These are phyloP conservation scores for Mycocentrospora acerina DNA, from an alignment of 2,329 filamentous ascomycete species.

Conservation along the genomic window DNA sequence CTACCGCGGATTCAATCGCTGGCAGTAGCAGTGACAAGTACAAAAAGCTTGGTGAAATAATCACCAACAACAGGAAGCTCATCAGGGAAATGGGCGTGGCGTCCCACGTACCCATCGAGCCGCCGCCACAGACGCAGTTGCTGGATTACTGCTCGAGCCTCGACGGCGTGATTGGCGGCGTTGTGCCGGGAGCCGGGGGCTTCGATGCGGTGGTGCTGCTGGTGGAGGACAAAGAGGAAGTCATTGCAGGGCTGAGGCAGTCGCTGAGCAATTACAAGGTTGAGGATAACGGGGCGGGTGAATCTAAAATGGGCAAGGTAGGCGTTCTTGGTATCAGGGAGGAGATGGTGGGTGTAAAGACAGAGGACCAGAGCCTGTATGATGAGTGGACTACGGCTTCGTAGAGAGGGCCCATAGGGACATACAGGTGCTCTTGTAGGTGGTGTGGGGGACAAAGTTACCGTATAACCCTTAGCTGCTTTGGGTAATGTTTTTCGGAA, in stretches of 20 bases:
- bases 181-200: slow-evolving; percentile 91
- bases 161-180: slow-evolving; percentile 82
- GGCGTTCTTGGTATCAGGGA: slow-evolving; percentile 69
- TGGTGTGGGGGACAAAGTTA: background rate
- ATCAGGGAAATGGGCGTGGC: slow-evolving; percentile 75
- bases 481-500: too few relatives aligned
- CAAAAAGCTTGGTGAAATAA: slow-evolving; percentile 53
- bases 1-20: slow-evolving; percentile 44
- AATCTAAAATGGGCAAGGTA: slow-evolving; percentile 60
- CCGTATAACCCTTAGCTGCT: background rate
- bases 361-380: slow-evolving; percentile 45
- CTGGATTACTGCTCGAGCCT: slow-evolving; percentile 72
- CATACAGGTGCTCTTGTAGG: background rate
- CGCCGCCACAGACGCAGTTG: slow-evolving; percentile 77
- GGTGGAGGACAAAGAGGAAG: slow-evolving; percentile 70
- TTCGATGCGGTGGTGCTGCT: slow-evolving; percentile 87
- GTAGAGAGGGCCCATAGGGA: background rate
- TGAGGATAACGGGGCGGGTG: slow-evolving; percentile 35
- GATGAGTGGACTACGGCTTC: slow-evolving; percentile 38
- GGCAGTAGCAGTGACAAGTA: slow-evolving; percentile 44
- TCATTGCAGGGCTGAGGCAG: slow-evolving; percentile 59
- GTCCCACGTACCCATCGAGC: slow-evolving; percentile 86
- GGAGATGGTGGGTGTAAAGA: slow-evolving; percentile 66
- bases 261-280: slow-evolving; percentile 68
- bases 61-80: slow-evolving; percentile 56